These are phyloP conservation scores for Ottelia alismoides DNA, from an alignment of 106 monocot genomes.

Conservation along the genomic window DNA sequence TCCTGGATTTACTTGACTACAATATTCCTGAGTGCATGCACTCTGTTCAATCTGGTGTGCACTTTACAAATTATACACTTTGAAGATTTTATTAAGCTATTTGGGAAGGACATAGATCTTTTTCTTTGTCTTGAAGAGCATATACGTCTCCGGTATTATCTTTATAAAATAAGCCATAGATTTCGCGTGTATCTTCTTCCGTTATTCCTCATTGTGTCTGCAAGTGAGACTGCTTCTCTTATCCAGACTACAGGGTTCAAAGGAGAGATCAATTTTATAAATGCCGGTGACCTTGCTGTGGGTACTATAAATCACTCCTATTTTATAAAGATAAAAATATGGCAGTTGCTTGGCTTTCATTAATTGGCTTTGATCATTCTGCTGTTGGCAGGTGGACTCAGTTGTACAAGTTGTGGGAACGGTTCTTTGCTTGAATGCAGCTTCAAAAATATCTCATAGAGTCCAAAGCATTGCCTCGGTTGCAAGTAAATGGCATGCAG, in stretches of 20 bases:
- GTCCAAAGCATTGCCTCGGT: conserved; percentile 62
- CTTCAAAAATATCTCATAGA: conserved; percentile 81
- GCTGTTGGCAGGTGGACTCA: conserved; percentile 37
- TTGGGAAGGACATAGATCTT: conserved; percentile 49
- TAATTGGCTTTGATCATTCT: too few relatives aligned
- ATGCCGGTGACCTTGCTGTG: conserved; percentile 69
- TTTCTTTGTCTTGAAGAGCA: conserved; percentile 52
- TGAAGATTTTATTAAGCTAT: conserved; percentile 55
- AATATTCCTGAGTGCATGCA: conserved; percentile 53
- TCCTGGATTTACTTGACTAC: conserved; percentile 69
- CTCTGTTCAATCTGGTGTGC: conserved; percentile 67
- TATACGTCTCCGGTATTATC: conserved; percentile 45
- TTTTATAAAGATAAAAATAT: too few relatives aligned
- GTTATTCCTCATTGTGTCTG: conserved; percentile 40
- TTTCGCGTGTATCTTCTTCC: conserved; percentile 67
- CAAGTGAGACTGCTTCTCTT: conserved; percentile 52
- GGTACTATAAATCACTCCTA: too few relatives aligned
- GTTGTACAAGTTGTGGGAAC: conserved; percentile 77
- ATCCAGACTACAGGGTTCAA: conserved; percentile 47
- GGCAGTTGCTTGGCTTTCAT: too few relatives aligned
- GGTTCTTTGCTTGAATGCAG: conserved; percentile 63
- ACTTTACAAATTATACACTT: conserved; percentile 83
- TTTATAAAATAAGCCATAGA: conserved; percentile 87
- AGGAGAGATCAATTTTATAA: conserved; percentile 49
- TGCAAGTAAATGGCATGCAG: conserved; percentile 81